Base-by-base conservation (phyloP, 805 yeast species). In the Saccharomyces eubayanus region DNA sequence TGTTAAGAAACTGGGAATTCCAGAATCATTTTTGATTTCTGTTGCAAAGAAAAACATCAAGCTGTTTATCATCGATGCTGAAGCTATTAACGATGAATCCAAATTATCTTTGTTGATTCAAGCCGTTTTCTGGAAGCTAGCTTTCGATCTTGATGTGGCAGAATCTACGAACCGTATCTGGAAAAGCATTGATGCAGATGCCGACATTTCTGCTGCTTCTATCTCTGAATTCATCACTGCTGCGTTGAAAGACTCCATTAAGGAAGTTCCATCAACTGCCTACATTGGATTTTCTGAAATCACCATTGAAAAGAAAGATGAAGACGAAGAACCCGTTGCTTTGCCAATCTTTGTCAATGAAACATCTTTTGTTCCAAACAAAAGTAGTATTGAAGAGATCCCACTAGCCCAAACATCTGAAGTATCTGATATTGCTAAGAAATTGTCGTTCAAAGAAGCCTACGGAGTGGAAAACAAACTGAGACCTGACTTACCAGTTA, bases 401-500 rank as follows among this genome's bases (percentile, higher is more conserved):
- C 75, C 74, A 28, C 20, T 45, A 16, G 48, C 51, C 20, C 78
- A 79, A 54, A 69, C 74, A 1, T 61, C 72, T 10, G 71, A 75
- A 43, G 67, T 73, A 56, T 66, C 72, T 48, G 86, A 82, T 41
- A 72, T 85, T 48, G 81, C 90, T 27, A 83, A 86, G 73, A 84
- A 81, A 62, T 68, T 91, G 55, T 78, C 87, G 14, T 92, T 92
- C 80, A 77, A 80, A 51, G 97, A 92, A 71, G 91, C 96, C 6
- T 92, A 75, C 64, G 76, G 72, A 16, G 75, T 82, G 49, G 60
- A 70, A n/a, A 68, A 75, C 48, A 74, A 77, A 8, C 77, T 92
- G 66, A 85, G 97, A 74, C 98, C 98, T 28, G 98, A 92, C 62
- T 76, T 89, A 57, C 89, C 97, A 24, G 85, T 87, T 50, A 77